Evolutionary conservation across 208 protist genomes (phyloP).

Genomic region (Crithidia brevicula): DNA sequence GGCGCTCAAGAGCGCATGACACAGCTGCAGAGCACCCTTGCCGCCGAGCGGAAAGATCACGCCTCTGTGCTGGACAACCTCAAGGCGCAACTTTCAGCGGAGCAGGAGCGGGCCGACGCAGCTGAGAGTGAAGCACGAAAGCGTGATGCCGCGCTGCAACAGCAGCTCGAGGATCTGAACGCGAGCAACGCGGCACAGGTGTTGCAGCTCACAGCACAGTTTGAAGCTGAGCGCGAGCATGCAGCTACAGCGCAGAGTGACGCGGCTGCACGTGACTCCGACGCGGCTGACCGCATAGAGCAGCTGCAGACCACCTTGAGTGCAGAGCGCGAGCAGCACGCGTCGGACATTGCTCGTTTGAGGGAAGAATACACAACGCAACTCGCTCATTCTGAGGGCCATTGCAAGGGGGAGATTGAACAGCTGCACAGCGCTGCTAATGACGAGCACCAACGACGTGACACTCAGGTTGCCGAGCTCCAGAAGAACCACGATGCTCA

Average conservation of each 20-base stretch:
- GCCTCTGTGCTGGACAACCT: not conserved
- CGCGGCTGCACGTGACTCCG: slow-evolving; percentile 5
- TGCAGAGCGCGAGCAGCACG: slow-evolving; percentile 10
- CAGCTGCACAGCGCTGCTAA: not conserved
- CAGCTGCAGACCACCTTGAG: slow-evolving; percentile 5
- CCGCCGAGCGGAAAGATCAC: slow-evolving; percentile 1
- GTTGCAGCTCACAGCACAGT: slow-evolving; percentile 23
- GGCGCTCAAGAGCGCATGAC: not conserved
- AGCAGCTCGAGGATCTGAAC: not conserved
- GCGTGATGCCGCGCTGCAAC: not conserved
- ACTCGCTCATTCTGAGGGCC: not conserved
- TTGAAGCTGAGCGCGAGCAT: slow-evolving; percentile 15
- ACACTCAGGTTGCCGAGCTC: not conserved
- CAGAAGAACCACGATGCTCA: not conserved
- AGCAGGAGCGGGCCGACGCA: not conserved
- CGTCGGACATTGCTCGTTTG: not conserved
- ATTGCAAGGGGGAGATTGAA: not conserved
- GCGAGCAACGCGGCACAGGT: slow-evolving; percentile 14
- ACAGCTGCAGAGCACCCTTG: not conserved
- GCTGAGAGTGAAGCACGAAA: not conserved
- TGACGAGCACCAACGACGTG: not conserved
- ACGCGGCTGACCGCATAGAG: slow-evolving; percentile 6
- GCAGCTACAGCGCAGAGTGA: slow-evolving; percentile 12
- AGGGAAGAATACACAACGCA: not conserved
- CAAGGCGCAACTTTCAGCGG: not conserved